Evolutionary conservation across 2,329 filamentous ascomycete genomes (phyloP).

Genomic region (Albophoma yamanashiensis): DNA sequence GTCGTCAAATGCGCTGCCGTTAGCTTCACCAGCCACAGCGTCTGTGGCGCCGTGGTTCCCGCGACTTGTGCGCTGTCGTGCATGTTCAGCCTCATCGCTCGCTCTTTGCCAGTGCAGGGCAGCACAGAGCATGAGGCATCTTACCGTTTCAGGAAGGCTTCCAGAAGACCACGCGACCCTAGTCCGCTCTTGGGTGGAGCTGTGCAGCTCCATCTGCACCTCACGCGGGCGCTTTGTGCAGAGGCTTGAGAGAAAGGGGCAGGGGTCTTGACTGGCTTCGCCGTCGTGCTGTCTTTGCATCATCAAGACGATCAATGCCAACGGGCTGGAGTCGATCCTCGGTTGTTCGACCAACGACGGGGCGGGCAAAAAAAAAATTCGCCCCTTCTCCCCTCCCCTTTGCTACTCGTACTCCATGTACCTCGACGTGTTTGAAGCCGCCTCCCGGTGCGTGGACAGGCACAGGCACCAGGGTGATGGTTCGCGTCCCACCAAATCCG

Average conservation of each 20-base stretch:
- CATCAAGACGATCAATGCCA: neutral
- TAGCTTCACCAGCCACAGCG: neutral
- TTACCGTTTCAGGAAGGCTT: conserved; percentile 1
- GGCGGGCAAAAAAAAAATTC: neutral
- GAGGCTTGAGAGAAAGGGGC: neutral
- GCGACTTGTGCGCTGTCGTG: neutral
- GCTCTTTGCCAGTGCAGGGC: neutral
- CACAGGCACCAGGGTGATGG: neutral
- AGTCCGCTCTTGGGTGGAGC: neutral
- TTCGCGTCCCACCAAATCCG: neutral
- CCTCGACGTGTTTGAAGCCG: neutral
- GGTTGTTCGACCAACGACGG: neutral
- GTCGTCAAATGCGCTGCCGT: neutral
- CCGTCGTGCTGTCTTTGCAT: neutral
- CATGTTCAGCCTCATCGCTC: neutral
- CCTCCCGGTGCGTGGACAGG: neutral
- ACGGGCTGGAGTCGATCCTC: neutral
- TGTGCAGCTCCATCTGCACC: neutral
- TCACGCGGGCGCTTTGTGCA: neutral
- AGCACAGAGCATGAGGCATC: neutral
- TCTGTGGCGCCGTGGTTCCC: neutral
- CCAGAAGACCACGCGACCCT: neutral
- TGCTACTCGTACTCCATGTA: neutral
- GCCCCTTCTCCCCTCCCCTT: neutral
- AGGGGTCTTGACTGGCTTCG: neutral